These are phyloP conservation scores for Kodamaea sagamina DNA, from an alignment of 805 yeast species.

Conservation along the genomic window DNA sequence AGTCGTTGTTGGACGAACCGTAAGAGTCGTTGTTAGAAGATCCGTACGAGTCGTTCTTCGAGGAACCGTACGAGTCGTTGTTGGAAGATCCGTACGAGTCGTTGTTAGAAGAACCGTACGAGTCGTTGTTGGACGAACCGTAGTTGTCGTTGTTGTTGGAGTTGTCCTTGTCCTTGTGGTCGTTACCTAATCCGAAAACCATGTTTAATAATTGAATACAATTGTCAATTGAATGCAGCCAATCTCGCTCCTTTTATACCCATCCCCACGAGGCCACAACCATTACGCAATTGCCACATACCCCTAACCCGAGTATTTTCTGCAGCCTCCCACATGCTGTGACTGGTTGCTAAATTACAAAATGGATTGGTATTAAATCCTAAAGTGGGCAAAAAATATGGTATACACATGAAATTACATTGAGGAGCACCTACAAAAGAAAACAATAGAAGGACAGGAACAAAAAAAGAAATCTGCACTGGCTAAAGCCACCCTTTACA, in stretches of 20 bases:
- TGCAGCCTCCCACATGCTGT: conserved; percentile 4
- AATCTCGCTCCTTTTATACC: conserved; percentile 4
- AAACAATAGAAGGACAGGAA: background rate
- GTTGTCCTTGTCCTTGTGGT: conserved; percentile 23
- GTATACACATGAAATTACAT: background rate
- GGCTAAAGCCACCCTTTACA: background rate
- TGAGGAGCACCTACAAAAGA: background rate
- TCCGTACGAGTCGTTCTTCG: conserved; percentile 18
- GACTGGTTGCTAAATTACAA: conserved; percentile 2
- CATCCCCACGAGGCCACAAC: conserved; percentile 5
- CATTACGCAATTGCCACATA: conserved; percentile 3
- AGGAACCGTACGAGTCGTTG: conserved; percentile 21
- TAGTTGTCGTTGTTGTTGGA: conserved; percentile 18
- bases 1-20: conserved; percentile 22
- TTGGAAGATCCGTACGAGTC: conserved; percentile 18
- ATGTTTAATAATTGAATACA: conserved; percentile 18
- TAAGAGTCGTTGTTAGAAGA: conserved; percentile 21
- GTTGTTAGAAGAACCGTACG: conserved; percentile 17
- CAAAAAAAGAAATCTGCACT: background rate
- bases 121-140: conserved; percentile 17
- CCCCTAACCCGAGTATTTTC: conserved; percentile 2
- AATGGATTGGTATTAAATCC: background rate
- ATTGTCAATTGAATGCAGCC: background rate
- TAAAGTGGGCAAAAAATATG: conserved; percentile 2
- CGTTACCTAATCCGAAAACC: conserved; percentile 38